Base-by-base conservation (phyloP, 1,139 yeast species). In the Yamadazyma diospyri region DNA sequence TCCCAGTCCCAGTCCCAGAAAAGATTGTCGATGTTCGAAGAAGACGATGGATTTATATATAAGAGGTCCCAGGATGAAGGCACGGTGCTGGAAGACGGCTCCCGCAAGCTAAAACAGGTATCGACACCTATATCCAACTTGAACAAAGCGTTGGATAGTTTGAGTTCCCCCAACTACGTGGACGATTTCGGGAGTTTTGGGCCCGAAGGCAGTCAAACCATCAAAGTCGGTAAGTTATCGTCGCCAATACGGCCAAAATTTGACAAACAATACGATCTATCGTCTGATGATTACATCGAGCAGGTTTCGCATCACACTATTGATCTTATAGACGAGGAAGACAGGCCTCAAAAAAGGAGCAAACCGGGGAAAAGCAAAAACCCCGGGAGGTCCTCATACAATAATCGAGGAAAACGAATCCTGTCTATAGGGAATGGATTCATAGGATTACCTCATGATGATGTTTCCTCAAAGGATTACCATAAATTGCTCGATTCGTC, bases 341-440 rank as follows among this genome's bases (percentile, higher is more conserved):
- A 3, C 18, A n/a, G n/a, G n/a, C 33, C 3, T 35, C 29, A 11
- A 23, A 24, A 6, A 31, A 32, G 24, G 33, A 31, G 19, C 25
- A 30, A 5, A 36, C 26, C 29, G 19, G 26, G 4, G 27, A 15
- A 29, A 28, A 27, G 6, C 16, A 35, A 33, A 13, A 39, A 35
- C 39, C 57, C 59, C 16, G 57, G 83, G 42, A 52, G 83, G 30
- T 51, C 74, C 0, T 74, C 82, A 0, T 59, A 77, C 40, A 53
- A 68, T 30, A 70, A 70, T 32, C 61, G 94, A 27, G 94, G 94
- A 2, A 81, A 80, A 46, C 61, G 94, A 23, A 74, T 81, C 3
- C 82, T 85, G 50, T 80, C 89, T 0, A 72, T 83, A 10, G 88
- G 92, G 0, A 81, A 80, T 48, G 92, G 92, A 3, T 78, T 76